Evolutionary conservation across 2,329 filamentous ascomycete genomes (phyloP), one percentile per base, ranked within the genome.

Genomic region (Ophiostoma montium): DNA sequence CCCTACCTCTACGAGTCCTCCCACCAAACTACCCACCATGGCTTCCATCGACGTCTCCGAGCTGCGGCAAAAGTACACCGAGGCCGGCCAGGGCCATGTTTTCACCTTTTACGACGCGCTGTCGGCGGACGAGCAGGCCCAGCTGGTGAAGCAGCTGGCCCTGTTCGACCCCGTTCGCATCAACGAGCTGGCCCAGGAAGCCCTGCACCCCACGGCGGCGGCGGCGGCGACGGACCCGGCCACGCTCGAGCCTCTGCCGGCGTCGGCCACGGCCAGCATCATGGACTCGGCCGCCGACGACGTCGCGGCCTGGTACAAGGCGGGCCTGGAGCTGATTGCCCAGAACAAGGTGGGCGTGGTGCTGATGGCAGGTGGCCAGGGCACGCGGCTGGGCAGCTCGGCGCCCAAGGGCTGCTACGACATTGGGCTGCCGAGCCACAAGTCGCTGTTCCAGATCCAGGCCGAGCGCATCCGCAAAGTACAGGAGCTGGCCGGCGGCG

Each of bases 371-470:
- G 92, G 92, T 62, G 92, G 92, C 32, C 92, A 98, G 70, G 92
- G 92, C 55, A 98, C 92, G 54, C 79, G 92, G 54, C 71, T 98
- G 55, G 92, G 92, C 57, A 95, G 88, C 72, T 92, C 88, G 50
- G 90, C 83, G 16, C 92, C 92, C 57, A 98, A 98, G 73, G 92
- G 92, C 50, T 96, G 90, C 76, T 98, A 86, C 68, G 83, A 98
- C 63, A 96, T 98, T 65, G 88, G 88, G 16, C 77, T 98, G 50
- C 87, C 90, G 31, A 95, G 87, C 57, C 70, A 83, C 63, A 98
- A 98, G 73, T 88, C 88, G 15, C 76, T 98, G 52, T 98, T 98
- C 76, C 89, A 96, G 72, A 85, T 98, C 58, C 92, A 98, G 68
- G 92, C 85, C 41, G 89, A 98, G 76, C 76, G 92, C 49, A 96